These are phyloP conservation scores for Trebouxiophyceae sp. DNA, from an alignment of 163 green algal species.

Conservation along the genomic window DNA sequence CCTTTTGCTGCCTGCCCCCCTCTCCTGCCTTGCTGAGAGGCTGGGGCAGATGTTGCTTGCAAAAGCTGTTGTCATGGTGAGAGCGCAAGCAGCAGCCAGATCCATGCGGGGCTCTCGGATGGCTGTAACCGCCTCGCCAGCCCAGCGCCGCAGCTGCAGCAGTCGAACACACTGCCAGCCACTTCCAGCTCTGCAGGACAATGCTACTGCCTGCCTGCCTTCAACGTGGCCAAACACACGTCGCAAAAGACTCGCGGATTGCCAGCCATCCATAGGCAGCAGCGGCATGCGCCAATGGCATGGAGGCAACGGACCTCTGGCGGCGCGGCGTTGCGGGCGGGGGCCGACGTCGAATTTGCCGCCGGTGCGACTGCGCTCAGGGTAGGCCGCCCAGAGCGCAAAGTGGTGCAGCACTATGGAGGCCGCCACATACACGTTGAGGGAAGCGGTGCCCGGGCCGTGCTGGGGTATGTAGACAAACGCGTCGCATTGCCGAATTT, in stretches of 20 bases:
- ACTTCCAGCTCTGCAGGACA: neutral
- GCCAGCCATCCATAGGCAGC: neutral
- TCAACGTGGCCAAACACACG: neutral
- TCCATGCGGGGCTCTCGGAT: too few species aligned
- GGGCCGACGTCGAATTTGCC: slow-evolving; percentile 43
- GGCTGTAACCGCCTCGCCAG: too few species aligned
- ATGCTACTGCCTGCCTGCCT: neutral
- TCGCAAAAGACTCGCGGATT: neutral
- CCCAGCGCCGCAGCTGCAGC: too few species aligned
- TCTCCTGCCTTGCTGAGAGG: neutral
- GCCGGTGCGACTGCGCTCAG: slow-evolving; percentile 27
- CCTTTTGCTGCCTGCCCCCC: neutral
- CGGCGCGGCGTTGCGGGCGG: slow-evolving; percentile 15
- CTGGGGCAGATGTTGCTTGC: neutral
- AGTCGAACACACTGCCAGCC: neutral
- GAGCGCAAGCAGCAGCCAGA: neutral
- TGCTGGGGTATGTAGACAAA: slow-evolving; percentile 92
- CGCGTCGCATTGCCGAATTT: slow-evolving; percentile 81
- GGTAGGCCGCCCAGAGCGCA: slow-evolving; percentile 69
- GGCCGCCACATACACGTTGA: slow-evolving; percentile 91
- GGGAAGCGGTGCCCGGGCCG: slow-evolving; percentile 81
- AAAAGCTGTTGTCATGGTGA: neutral
- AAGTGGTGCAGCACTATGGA: slow-evolving; percentile 96
- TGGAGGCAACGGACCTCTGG: too few species aligned
- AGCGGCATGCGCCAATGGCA: too few species aligned